Conservation (phyloP, 2,329 filamentous ascomycete genomes). For the Xylaria sp. region DNA sequence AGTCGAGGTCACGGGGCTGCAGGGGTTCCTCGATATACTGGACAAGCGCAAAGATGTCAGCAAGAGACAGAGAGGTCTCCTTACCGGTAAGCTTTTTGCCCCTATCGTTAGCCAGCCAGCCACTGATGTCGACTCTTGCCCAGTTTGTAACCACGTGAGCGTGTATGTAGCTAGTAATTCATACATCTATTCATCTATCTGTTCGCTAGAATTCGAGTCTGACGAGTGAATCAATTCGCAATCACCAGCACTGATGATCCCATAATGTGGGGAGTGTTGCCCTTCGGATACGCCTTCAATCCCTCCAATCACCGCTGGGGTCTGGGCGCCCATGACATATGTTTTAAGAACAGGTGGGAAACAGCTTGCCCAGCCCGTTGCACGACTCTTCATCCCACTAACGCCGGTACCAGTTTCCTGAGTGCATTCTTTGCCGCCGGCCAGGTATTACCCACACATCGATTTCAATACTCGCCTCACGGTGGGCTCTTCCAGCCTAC, state of each 20-base stretch:
- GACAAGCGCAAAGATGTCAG: conserved; percentile 76
- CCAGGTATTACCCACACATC: conserved; percentile 91
- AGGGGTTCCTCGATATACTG: conserved; percentile 78
- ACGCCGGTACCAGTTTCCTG: conserved; percentile 62
- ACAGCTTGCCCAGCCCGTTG: conserved; percentile 15
- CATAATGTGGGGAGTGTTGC: conserved; percentile 90
- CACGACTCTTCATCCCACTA: conserved; percentile 13
- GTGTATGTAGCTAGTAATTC: conserved; percentile 70
- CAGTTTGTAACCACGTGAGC: conserved; percentile 89
- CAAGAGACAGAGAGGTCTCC: conserved; percentile 76
- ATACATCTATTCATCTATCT: conserved; percentile 36
- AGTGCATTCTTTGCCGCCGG: conserved; percentile 87
- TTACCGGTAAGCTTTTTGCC: conserved; percentile 73
- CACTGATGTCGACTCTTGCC: conserved; percentile 10
- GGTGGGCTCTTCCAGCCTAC: conserved; percentile 93
- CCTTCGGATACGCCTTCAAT: conserved; percentile 76
- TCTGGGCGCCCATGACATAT: conserved; percentile 93
- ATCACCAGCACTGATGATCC: conserved; percentile 86
- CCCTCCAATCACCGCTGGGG: conserved; percentile 85
- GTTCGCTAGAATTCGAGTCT: conserved; percentile 39
- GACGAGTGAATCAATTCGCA: conserved; percentile 29
- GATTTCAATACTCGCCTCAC: conserved; percentile 77
- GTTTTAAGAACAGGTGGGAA: conserved; percentile 83
- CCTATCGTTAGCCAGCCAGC: conserved; percentile 14
- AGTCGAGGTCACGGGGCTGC: conserved; percentile 80